phyloP scores from a whole-genome alignment of 371 early-diverging fungal species.

The Rhizopus stolonifer region DNA sequence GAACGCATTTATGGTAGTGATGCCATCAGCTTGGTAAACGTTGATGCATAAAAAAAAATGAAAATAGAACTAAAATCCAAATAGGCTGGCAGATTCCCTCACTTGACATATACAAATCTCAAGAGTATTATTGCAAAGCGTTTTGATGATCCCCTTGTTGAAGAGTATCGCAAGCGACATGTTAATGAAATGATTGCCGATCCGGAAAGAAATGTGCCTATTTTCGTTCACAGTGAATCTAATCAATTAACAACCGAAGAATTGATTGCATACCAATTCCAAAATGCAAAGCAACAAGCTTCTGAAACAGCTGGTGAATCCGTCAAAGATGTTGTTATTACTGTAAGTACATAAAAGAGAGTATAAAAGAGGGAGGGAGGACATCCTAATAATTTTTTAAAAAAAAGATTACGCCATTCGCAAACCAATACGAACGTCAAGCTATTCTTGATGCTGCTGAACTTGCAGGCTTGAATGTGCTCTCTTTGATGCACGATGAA shows the following conservation, averaged over 20 bases:
- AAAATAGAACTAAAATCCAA: neutral
- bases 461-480: conserved; percentile 83
- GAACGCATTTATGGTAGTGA: conserved; percentile 90
- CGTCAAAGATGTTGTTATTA: conserved; percentile 87
- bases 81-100: conserved; percentile 87
- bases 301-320: conserved; percentile 72
- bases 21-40: conserved; percentile 75
- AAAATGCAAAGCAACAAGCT: conserved; percentile 84
- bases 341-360: conserved; percentile 52
- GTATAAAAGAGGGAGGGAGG: too few species aligned
- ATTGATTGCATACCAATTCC: conserved; percentile 91
- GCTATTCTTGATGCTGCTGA: conserved; percentile 93
- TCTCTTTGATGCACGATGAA: conserved; percentile 88
- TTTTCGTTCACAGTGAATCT: conserved; percentile 62
- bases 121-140: conserved; percentile 81
- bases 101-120: conserved; percentile 75
- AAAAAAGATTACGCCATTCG: conserved; percentile 83
- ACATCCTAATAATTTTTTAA: neutral
- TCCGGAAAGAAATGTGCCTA: conserved; percentile 57
- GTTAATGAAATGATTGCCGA: conserved; percentile 74
- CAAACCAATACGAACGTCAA: conserved; percentile 87
- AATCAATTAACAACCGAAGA: conserved; percentile 76
- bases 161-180: conserved; percentile 71
- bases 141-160: conserved; percentile 67
- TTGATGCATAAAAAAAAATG: conserved; percentile 6